Evolutionary conservation across 192 early-diverging fungal genomes (phyloP), one percentile per base, ranked within the genome.

Genomic region (Helicostylum pulchrum): DNA sequence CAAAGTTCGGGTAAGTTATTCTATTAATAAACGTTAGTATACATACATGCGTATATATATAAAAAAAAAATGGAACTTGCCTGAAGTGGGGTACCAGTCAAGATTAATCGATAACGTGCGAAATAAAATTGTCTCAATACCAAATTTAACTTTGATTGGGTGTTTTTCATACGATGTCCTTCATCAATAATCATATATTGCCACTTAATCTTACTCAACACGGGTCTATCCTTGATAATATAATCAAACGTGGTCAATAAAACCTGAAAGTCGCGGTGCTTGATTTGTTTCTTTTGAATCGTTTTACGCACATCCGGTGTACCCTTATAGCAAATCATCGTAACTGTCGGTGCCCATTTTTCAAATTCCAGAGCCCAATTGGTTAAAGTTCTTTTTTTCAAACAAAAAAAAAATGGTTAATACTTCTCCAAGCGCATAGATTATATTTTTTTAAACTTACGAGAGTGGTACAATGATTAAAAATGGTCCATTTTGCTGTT

Each of bases 341-440:
- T 76, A 34, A 98, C 87, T 9, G 83, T 70, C 32, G 97, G 97
- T 21, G 97, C 97, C 95, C 95, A 99, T 75, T 93, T 93, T 70
- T 97, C 95, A 77, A 98, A 98, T 74, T 99, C 97, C 7, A 92
- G 71, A 17, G 89, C 84, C 97, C 97, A 99, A 77, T 99, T 99
- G 50, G 95, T 90, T 42, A 99, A 78, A 0, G 97, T 99, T 15
- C 81, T 83, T 64, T 51, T 12, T 7, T 56, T 17, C 23, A 0
- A 1, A 3, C n/a, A 15, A 45, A 12, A 39, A 15, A 6, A 48
- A 0, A 3, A n/a, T 6, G n/a, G 8, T 56, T 20, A 36, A 15
- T 36, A 20, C 2, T 17, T 5, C 7, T 45, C 1, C 2, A 39
- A 30, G 1, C 12, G 3, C 1, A 30, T 34, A 26, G 6, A n/a